Base-by-base conservation (phyloP, 1,139 yeast genomes). In the Tardiomyces depauwii region DNA sequence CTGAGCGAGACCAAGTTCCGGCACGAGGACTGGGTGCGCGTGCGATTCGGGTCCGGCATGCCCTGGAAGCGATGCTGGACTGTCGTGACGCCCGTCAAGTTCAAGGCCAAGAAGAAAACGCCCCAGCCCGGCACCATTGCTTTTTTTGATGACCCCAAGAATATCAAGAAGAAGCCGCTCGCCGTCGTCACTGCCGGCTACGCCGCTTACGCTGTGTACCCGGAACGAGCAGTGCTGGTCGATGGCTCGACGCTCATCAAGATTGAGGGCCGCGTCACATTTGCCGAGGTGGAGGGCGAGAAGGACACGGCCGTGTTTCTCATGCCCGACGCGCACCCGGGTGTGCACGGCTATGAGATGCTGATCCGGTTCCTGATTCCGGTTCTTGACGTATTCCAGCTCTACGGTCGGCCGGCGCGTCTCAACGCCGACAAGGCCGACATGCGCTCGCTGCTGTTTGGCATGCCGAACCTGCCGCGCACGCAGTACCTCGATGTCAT, bases 41-140 rank as follows among this genome's bases (percentile, higher is more conserved):
- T 91, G 23, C 73, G 97, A 53, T 89, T 89, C 63, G 97, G 97
- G 14, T 78, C 93, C 16, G 98, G 98, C 33, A 87, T 87, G 95
- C 96, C 96, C 1, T 91, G 97, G 96, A 85, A 83, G 60, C 74
- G 95, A 52, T 89, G 96, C 61, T 91, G 77, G 70, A 91, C 95
- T 1, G 95, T 88, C n/a, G 77, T 89, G 47, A 87, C 89, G 51
- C 96, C 95, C 9, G 67, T 66, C 9, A 61, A 55, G 33, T 55
- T 67, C 59, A 59, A 59, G 54, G 54, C 70, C 63, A 57, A 66
- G 61, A 47, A 68, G 59, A 51, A 72, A 68, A 45, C 57, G 60
- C 55, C 58, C 7, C 55, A 55, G 5, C 53, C 58, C 11, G 73
- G 73, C 12, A 60, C 65, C 30, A 60, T 69, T 36, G 64, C 66